phyloP scores from a whole-genome alignment of 2,329 filamentous ascomycete species.

The Lachnellula hyalina region DNA sequence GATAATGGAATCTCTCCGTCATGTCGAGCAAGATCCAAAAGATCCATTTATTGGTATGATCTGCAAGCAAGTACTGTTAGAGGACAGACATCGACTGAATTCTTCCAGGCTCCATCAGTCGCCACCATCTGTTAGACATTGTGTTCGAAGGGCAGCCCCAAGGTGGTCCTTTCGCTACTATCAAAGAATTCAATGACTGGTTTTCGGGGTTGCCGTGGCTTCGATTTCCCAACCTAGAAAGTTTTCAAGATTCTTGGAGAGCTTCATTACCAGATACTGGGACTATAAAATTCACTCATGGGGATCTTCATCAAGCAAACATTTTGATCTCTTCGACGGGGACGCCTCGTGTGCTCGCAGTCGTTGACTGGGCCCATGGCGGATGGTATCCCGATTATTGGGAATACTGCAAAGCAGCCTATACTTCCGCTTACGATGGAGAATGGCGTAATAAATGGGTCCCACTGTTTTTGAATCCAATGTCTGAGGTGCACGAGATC shows the following conservation, averaged over 20 bases:
- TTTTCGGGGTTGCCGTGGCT: background rate
- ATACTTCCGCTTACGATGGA: constrained; percentile 4
- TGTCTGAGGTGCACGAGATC: background rate
- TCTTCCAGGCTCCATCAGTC: constrained; percentile 12
- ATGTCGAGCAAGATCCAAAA: constrained; percentile 5
- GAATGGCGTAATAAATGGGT: constrained; percentile 6
- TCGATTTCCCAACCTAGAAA: background rate
- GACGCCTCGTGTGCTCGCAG: constrained; percentile 15
- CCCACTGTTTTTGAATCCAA: background rate
- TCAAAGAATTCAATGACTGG: constrained; percentile 28
- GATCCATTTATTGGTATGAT: constrained; percentile 11
- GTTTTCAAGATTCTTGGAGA: background rate
- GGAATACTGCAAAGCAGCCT: constrained; percentile 31
- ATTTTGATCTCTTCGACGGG: constrained; percentile 28
- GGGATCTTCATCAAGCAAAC: constrained; percentile 32
- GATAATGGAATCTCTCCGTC: background rate
- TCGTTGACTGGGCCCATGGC: background rate
- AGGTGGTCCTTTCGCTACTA: constrained; percentile 22
- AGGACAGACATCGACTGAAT: background rate
- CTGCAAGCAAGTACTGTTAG: background rate
- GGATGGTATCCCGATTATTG: constrained; percentile 33
- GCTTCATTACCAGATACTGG: background rate
- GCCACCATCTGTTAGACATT: constrained; percentile 19
- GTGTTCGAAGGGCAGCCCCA: constrained; percentile 20
- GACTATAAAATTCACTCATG: constrained; percentile 32